Evolutionary conservation across 1,284 basidiomycete genomes (phyloP), one percentile per base, ranked within the genome.

Genomic region (Earliella scabrosa): DNA sequence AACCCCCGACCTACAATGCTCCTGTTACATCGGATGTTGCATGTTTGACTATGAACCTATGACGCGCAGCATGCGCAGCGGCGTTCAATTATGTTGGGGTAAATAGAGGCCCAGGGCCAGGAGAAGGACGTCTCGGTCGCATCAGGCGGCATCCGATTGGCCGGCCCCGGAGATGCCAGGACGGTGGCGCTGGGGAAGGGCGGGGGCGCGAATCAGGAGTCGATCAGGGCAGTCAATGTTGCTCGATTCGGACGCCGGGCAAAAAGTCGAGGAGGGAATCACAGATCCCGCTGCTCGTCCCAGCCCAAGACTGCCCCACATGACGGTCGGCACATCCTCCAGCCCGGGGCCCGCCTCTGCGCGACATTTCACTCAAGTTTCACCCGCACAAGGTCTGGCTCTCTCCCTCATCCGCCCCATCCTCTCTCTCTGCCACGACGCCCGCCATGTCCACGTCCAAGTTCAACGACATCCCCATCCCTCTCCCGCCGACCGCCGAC

Each of bases 401-500:
- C n/a, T 24, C 31, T 26, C n/a, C 20, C 45, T 20, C 14, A 4
- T 29, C 24, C n/a, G n/a, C n/a, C n/a, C n/a, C n/a, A n/a, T n/a
- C n/a, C 26, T 14, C 32, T 24, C 39, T 4, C 24, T 24, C 39
- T 41, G 10, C 20, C 11, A 34, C 46, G 23, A 18, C 32, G 11
- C 31, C 31, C 45, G 16, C 45, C 20, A 46, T 46, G 45, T 16
- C 45, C 14, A 7, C 26, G 27, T 26, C 23, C 46, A 48, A 36
- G 24, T 41, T 41, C 43, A 54, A 24, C 47, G 63, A 48, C 23
- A 29, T 65, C 18, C 60, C 63, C 24, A 40, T 70, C 10, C 66
- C 68, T 24, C 66, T 73, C 38, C 84, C 85, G 21, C 68, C 68
- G 4, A 71, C 77, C 24, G 51, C 82, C 39, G 82, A 90, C 50